phyloP scores from a whole-genome alignment of 208 protist genomes.

The Trypanosoma rangeli region DNA sequence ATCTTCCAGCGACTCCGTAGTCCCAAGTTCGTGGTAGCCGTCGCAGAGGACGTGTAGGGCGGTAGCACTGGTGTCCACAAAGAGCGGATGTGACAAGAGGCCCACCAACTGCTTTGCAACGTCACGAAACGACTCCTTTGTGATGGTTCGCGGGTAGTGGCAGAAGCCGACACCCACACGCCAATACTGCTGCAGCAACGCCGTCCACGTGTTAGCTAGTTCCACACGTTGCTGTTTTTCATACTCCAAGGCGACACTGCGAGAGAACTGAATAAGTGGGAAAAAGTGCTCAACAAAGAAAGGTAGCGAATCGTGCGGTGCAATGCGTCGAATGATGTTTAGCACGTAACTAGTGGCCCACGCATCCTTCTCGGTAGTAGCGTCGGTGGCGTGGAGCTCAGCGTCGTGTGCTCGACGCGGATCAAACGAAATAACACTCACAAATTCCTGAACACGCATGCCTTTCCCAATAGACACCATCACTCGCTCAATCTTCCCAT shows the following conservation, averaged over 20 bases:
- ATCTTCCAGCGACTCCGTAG: slow-evolving; percentile 44
- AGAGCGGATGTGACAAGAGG: slow-evolving; percentile 46
- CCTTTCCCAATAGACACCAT: slow-evolving; percentile 71
- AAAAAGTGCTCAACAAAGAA: slow-evolving; percentile 82
- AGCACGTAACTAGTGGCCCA: slow-evolving; percentile 82
- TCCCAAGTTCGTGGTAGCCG: slow-evolving; percentile 59
- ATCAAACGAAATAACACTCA: slow-evolving; percentile 73
- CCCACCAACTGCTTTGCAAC: slow-evolving; percentile 81
- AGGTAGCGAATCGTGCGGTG: slow-evolving; percentile 80
- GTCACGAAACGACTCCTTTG: slow-evolving; percentile 69
- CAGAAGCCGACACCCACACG: slow-evolving; percentile 79
- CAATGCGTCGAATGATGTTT: slow-evolving; percentile 70
- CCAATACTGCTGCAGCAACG: slow-evolving; percentile 78
- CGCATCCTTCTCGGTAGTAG: slow-evolving; percentile 31
- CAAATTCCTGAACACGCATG: slow-evolving; percentile 79
- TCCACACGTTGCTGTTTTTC: slow-evolving; percentile 46
- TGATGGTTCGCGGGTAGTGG: slow-evolving; percentile 73
- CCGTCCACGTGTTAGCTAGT: slow-evolving; percentile 60
- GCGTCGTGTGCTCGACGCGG: slow-evolving; percentile 52
- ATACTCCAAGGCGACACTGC: slow-evolving; percentile 48
- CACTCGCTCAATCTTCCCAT: slow-evolving; percentile 70
- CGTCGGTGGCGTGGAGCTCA: slow-evolving; percentile 35
- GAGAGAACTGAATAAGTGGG: slow-evolving; percentile 72
- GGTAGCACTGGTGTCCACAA: slow-evolving; percentile 76
- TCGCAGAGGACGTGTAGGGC: slow-evolving; percentile 78